Evolutionary conservation across 2,329 filamentous ascomycete genomes (phyloP).

Genomic region (Diaporthe batatas): DNA sequence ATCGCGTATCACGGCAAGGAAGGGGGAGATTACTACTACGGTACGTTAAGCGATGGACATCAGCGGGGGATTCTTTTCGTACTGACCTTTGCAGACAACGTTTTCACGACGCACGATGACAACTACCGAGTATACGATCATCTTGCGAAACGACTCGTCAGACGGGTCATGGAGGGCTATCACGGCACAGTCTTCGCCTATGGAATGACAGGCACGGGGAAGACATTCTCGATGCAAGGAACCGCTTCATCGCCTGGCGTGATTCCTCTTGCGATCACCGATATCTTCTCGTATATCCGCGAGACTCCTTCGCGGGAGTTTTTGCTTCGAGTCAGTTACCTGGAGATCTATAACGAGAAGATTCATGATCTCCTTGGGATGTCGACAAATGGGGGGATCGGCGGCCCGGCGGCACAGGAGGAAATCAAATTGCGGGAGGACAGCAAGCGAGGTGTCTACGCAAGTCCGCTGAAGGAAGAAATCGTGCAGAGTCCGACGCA

Average conservation of each 20-base stretch:
- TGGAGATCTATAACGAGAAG: constrained; percentile 99
- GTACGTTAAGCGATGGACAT: constrained; percentile 63
- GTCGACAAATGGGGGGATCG: constrained; percentile 69
- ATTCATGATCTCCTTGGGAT: constrained; percentile 94
- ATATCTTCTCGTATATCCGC: constrained; percentile 98
- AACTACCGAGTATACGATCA: constrained; percentile 96
- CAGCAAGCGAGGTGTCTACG: constrained; percentile 95
- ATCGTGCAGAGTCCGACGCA: constrained; percentile 99
- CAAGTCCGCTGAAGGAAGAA: constrained; percentile 95
- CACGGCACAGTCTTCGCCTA: constrained; percentile 99
- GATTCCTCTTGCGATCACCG: constrained; percentile 95
- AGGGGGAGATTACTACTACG: constrained; percentile 92
- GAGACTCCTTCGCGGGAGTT: constrained; percentile 97
- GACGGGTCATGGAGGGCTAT: constrained; percentile 98
- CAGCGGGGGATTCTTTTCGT: constrained; percentile 21
- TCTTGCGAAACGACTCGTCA: constrained; percentile 91
- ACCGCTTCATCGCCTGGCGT: constrained; percentile 96
- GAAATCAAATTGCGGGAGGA: constrained; percentile 98
- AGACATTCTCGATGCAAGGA: constrained; percentile 99
- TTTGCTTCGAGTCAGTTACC: constrained; percentile 92
- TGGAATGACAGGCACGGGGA: constrained; percentile 98
- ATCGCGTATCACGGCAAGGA: constrained; percentile 90
- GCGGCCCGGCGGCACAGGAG: constrained; percentile 74
- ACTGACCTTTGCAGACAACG: constrained; percentile 78
- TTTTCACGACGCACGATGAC: constrained; percentile 93